Base-by-base conservation (phyloP, 257 asterid species). In the Mentha longifolia region DNA sequence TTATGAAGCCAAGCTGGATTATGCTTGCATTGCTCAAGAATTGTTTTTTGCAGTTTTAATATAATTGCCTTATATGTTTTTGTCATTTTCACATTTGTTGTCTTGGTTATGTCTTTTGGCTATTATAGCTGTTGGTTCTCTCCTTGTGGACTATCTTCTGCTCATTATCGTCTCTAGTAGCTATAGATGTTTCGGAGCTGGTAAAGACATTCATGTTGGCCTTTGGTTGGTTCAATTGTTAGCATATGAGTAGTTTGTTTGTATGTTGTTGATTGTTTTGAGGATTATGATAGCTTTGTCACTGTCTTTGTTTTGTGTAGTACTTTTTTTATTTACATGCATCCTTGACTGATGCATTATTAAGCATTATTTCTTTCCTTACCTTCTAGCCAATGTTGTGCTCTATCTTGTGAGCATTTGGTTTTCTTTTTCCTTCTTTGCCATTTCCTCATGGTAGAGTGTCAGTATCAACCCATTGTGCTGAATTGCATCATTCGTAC, bases 281-380 rank as follows among this genome's bases (percentile, higher is more conserved):
- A 35, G 2, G 0, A 16, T 37, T 60, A 6, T 67, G 47, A 17
- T 17, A 50, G 61, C 70, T 76, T 20, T 33, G 2, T 39, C 39
- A 15, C 1, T 7, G 9, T 47, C 39, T 33, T 39, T 31, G 46
- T 37, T 66, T 31, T 37, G 12, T 65, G 7, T 33, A 5, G 33
- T 74, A 47, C 46, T 42, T 41, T 49, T 58, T 42, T 41, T 49
- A 45, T 62, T 74, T 14, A 14, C 11, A 2, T 50, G 64, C 42
- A 33, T 50, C 55, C 49, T 72, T 10, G 55, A 35, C 9, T 2
- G 43, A 74, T 55, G 0, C 17, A 42, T 28, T 55, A 20, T 30
- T 33, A 37, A 55, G 60, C 22, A 13, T 30, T 42, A 30, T 54
- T 20, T 37, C 65, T 56, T 28, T 58, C 15, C 47, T 11, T 33